A percentile compares a stretch with the other conserved stretches of the same genome.
These are phyloP conservation scores for Metschnikowia gruessii DNA, from an alignment of 805 yeast species.

Conservation along the genomic window DNA sequence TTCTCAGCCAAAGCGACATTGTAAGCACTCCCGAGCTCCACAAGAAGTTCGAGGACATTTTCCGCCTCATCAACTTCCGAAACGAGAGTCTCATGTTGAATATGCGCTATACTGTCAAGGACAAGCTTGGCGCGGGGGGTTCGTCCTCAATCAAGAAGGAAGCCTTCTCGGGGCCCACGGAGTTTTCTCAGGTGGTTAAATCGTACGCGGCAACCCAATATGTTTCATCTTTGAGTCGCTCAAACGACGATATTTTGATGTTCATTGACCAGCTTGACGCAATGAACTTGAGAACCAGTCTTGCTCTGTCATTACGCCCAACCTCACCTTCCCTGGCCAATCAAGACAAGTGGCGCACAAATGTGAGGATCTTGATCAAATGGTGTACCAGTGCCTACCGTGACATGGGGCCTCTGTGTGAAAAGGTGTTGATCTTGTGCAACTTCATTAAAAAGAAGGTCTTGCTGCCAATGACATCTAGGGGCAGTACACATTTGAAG, in stretches of 20 bases:
- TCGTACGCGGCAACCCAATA: neutral
- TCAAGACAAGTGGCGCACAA: conserved; percentile 30
- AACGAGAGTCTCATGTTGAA: conserved; percentile 69
- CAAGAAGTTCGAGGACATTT: conserved; percentile 41
- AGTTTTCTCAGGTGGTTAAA: neutral
- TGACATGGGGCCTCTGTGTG: conserved; percentile 28
- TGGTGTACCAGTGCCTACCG: conserved; percentile 44
- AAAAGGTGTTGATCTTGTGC: conserved; percentile 38
- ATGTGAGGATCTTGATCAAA: conserved; percentile 33
- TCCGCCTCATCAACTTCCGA: conserved; percentile 60
- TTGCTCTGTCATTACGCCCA: conserved; percentile 30
- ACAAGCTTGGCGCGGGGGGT: neutral
- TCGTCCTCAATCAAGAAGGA: no score
- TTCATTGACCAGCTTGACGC: conserved; percentile 39
- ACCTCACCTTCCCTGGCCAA: conserved; percentile 8
- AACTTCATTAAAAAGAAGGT: conserved; percentile 44
- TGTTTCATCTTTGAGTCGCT: conserved; percentile 19
- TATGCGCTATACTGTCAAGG: conserved; percentile 23
- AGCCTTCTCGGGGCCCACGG: no score
- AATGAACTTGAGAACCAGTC: conserved; percentile 28
- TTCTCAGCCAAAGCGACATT: conserved; percentile 23
- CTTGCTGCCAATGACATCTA: conserved; percentile 21
- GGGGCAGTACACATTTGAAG: conserved; percentile 27
- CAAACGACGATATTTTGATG: conserved; percentile 29
- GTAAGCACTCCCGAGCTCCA: conserved; percentile 23